phyloP scores from a whole-genome alignment of 2,329 filamentous ascomycete species.

The Aspergillus pseudoviridinutans region DNA sequence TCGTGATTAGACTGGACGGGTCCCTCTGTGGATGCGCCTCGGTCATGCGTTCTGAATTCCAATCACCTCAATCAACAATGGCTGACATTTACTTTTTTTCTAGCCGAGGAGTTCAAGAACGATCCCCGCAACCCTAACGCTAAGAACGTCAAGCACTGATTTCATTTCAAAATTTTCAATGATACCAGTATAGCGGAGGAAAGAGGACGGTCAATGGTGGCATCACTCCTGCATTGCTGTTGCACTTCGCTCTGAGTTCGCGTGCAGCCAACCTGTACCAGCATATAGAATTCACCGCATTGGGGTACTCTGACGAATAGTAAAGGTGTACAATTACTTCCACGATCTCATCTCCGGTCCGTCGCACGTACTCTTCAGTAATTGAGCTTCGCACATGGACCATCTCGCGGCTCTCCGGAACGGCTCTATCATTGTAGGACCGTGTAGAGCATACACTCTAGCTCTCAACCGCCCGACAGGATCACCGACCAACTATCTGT shows the following conservation, averaged over 20 bases:
- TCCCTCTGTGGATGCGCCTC: background rate
- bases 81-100: constrained; percentile 17
- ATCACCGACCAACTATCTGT: background rate
- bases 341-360: background rate
- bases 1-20: background rate
- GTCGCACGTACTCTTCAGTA: background rate
- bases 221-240: constrained; percentile 17
- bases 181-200: constrained; percentile 15
- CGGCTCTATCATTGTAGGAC: background rate
- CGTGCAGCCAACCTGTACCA: constrained; percentile 35
- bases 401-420: background rate
- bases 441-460: background rate
- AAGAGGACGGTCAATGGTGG: constrained; percentile 15
- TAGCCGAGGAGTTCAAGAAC: constrained; percentile 94
- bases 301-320: constrained; percentile 33
- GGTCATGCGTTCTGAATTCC: background rate
- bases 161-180: constrained; percentile 13
- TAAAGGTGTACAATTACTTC: constrained; percentile 37
- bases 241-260: constrained; percentile 23
- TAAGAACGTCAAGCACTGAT: constrained; percentile 37
- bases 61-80: background rate
- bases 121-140: constrained; percentile 73
- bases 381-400: background rate
- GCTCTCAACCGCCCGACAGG: background rate
- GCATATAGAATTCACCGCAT: constrained; percentile 37